A percentile compares a stretch with the other conserved stretches of the same genome.
These are phyloP conservation scores for Aspergillus fijiensis DNA, from an alignment of 2,329 filamentous ascomycete genomes.

Conservation along the genomic window DNA sequence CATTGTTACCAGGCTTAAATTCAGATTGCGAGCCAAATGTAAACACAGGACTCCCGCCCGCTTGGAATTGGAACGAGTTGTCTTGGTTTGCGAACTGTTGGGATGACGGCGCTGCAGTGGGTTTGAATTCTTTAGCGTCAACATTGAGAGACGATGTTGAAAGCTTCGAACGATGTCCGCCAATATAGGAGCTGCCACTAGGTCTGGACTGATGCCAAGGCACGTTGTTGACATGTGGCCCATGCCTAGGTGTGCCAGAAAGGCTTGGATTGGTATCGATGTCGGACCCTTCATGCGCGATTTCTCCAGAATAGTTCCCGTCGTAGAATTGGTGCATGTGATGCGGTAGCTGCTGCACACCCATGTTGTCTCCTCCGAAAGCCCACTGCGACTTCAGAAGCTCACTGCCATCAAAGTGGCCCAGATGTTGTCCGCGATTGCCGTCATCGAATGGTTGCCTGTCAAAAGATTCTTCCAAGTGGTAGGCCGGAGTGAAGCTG, in stretches of 20 bases:
- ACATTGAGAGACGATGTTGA: constrained; percentile 82
- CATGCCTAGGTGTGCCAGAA: constrained; percentile 59
- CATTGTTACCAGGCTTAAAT: constrained; percentile 40
- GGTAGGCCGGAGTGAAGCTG: constrained; percentile 66
- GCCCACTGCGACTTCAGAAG: constrained; percentile 40
- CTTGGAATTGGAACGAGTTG: constrained; percentile 44
- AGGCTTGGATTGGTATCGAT: constrained; percentile 74
- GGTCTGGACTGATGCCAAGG: constrained; percentile 37
- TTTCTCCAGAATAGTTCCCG: constrained; percentile 32
- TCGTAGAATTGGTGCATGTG: constrained; percentile 38
- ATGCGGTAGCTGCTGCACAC: constrained; percentile 25
- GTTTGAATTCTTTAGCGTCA: constrained; percentile 81
- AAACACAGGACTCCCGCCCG: constrained; percentile 27
- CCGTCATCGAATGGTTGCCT: constrained; percentile 77
- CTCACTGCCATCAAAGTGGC: constrained; percentile 28
- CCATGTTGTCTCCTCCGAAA: constrained; percentile 32
- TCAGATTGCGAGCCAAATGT: constrained; percentile 30
- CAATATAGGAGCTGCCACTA: constrained; percentile 35
- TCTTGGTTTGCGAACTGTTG: constrained; percentile 45
- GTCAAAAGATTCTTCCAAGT: constrained; percentile 75
- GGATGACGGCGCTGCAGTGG: constrained; percentile 52
- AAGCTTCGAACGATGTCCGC: constrained; percentile 66
- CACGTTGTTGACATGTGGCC: constrained; percentile 28
- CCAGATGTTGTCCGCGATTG: constrained; percentile 51
- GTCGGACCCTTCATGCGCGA: constrained; percentile 58